Base-by-base conservation (phyloP, 2,329 filamentous ascomycete species). In the Alternaria brassicae region DNA sequence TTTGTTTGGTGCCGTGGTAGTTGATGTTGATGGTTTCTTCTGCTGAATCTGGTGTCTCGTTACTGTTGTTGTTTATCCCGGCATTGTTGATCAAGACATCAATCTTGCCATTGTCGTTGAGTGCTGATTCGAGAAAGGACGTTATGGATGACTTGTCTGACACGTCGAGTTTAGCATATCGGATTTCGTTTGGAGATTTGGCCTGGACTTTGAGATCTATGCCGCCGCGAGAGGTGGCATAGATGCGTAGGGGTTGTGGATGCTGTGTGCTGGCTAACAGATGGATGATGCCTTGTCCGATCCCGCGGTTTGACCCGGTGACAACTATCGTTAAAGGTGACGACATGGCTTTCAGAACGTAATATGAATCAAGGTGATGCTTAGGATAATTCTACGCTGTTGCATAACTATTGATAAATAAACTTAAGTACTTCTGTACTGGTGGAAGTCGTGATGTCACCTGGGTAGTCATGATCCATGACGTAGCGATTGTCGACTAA, bases 81-180 rank as follows among this genome's bases (percentile, higher is more conserved):
- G 68, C 68, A 23, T 69, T 71, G 48, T 71, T 71, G 56, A 71
- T 69, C 5, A 71, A 58, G 23, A 68, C 39, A 42, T 68, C 61
- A 27, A 68, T 51, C 13, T 52, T 52, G n/a, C 25, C n/a, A 10
- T 63, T 48, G 13, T 58, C 13, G 6, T 56, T 34, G 2, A 60
- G 28, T 9, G n/a, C 44, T 9, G 23, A 23, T 3, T 53, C 34
- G 50, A 69, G 52, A 36, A 71, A 65, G 3, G 59, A 45, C 5
- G 48, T 36, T 23, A 68, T 67, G n/a, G 67, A 71, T 8, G 53
- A 36, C 13, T 19, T 28, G 37, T 63, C 53, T 23, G 52, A 55
- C 25, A 65, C 62, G 49, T 71, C 65, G 19, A 71, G 62, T 30
- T 58, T 58, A 13, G 40, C 32, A 53, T 71, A 66, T 7, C 28